Evolutionary conservation across 1,284 basidiomycete species (phyloP).

Genomic region (Kalmanozyma brasiliensis): DNA sequence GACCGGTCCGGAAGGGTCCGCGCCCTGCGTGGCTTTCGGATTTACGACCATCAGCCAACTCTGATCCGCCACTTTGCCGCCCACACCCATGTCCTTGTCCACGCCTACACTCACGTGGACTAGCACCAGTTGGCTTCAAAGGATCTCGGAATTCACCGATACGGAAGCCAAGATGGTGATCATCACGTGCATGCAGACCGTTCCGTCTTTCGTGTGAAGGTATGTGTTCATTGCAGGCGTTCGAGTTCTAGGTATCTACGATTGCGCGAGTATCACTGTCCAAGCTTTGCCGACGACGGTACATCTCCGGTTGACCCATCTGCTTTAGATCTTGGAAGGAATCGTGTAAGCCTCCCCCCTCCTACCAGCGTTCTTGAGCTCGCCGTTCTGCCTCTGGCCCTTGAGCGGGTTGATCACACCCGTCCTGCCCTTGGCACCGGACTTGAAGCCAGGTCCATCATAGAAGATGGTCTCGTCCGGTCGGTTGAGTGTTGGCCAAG

Average conservation of each 20-base stretch:
- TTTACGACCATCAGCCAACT: too few species aligned
- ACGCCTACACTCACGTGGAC: too few species aligned
- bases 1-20: too few species aligned
- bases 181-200: too few species aligned
- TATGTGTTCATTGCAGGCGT: neutral
- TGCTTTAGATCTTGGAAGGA: constrained; percentile 1
- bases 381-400: constrained; percentile 9
- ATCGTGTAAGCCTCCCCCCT: constrained; percentile 40
- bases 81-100: too few species aligned
- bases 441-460: constrained; percentile 64
- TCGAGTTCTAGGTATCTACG: too few species aligned
- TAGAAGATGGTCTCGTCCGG: constrained; percentile 62
- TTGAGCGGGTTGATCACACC: constrained; percentile 41
- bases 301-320: neutral
- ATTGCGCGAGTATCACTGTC: too few species aligned
- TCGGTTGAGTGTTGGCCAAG: constrained; percentile 65
- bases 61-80: too few species aligned
- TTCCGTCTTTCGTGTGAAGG: neutral
- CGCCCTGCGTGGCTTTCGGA: too few species aligned
- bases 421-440: constrained; percentile 51
- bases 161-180: too few species aligned
- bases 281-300: too few species aligned
- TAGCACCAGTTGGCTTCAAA: too few species aligned
- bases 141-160: constrained; percentile 2
- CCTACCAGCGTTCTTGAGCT: constrained; percentile 17